These are phyloP conservation scores for Dichotomocladium elegans DNA, from an alignment of 371 early-diverging fungal species.

Conservation along the genomic window DNA sequence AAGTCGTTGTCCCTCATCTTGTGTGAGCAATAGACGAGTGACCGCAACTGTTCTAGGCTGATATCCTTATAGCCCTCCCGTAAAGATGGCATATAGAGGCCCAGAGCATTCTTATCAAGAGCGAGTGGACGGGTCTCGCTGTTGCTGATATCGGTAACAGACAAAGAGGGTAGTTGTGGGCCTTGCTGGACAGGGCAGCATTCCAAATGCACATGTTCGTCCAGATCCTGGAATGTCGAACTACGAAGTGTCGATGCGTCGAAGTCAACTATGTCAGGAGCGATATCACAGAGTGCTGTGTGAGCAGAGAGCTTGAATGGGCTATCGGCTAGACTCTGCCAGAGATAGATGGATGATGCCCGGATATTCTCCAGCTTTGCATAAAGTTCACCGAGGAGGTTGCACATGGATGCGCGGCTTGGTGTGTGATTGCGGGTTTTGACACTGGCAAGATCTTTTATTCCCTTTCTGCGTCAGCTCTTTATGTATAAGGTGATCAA, in stretches of 20 bases:
- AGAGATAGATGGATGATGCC: slow-evolving; percentile 18
- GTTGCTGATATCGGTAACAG: not conserved
- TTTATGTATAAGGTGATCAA: not conserved
- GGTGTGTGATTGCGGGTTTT: slow-evolving; percentile 27
- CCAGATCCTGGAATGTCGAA: no score
- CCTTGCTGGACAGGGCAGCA: no score
- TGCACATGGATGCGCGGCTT: slow-evolving; percentile 22
- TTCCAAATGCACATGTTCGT: no score
- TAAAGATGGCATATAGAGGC: slow-evolving; percentile 20
- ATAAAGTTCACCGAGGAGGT: slow-evolving; percentile 38
- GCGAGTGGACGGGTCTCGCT: not conserved
- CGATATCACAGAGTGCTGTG: slow-evolving; percentile 36
- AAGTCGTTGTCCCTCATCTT: slow-evolving; percentile 2
- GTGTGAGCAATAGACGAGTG: slow-evolving; percentile 15
- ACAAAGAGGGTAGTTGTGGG: slow-evolving; percentile 8
- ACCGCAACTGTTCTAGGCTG: slow-evolving; percentile 20
- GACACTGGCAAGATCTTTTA: slow-evolving; percentile 34
- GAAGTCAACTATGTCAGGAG: slow-evolving; percentile 26
- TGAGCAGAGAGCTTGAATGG: slow-evolving; percentile 37
- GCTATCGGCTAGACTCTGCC: slow-evolving; percentile 17
- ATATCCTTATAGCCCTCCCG: slow-evolving; percentile 17
- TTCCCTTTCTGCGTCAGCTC: not conserved
- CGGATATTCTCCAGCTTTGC: slow-evolving; percentile 27
- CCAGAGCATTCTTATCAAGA: not conserved
- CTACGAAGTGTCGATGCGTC: no score